Base-by-base conservation (phyloP, 768 basidiomycete genomes). In the Kwoniella europaea region DNA sequence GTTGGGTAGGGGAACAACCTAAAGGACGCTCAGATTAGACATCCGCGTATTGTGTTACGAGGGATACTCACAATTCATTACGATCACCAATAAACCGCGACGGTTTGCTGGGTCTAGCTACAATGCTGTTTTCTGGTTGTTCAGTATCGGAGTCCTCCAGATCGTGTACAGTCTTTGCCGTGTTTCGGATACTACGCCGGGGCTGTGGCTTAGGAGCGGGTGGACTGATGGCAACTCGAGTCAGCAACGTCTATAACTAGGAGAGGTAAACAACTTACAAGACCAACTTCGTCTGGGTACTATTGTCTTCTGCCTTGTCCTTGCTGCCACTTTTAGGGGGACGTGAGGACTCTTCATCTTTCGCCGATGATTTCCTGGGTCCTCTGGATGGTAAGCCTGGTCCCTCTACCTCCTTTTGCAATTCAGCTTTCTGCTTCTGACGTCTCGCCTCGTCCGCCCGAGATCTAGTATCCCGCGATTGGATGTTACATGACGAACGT, bases 1-100 rank as follows among this genome's bases (percentile, higher is more conserved):
- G 73, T 68, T 2, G 84, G 84, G 29, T 68, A 81, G 7, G 71
- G 68, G 53, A 81, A 81, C 5, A 76, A 61, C 10, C 79, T 74
- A 24, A 12, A 68, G 15, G 22, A 22, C 10, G 13, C 29, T 68
- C 24, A 64, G 56, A 52, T 18, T 16, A 55, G 44, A 18, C 10
- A 18, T 35, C 65, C 65, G 73, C 24, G 56, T 53, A 22, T 22
- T 1, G 20, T n/a, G 66, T 2, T 15, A 15, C 43, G 1, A 24
- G 27, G 22, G 2, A 20, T 18, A 59, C 76, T 62, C 42, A 79
- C 78, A 75, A 43, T 15, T 68, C 74, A 43, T 65, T 69, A 54
- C 63, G 52, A 15, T 79, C 67, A 6, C 44, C 74, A 2, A 71
- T 57, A n/a, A 71, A 55, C 35, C 24, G 13, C 27, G 42, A 20